A percentile compares a stretch with the other conserved stretches of the same genome.
phyloP scores from a whole-genome alignment of 1,284 basidiomycete species.

The Fomes fomentarius region DNA sequence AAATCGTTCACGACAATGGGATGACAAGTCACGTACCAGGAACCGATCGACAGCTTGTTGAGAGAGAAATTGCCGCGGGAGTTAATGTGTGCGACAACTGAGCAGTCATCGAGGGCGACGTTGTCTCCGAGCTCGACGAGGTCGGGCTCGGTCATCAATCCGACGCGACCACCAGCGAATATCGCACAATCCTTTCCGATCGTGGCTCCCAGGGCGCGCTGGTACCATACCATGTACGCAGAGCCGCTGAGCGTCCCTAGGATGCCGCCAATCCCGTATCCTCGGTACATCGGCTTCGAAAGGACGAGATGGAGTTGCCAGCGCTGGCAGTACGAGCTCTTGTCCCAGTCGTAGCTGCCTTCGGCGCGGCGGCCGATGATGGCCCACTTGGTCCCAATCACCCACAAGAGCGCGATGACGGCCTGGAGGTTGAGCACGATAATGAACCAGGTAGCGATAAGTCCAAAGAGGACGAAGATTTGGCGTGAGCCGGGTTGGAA shows the following conservation, averaged over 20 bases:
- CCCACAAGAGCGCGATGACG: slow-evolving; percentile 39
- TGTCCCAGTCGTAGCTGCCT: slow-evolving; percentile 25
- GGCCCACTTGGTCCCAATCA: slow-evolving; percentile 42
- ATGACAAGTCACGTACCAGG: slow-evolving; percentile 8
- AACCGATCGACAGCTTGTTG: slow-evolving; percentile 18
- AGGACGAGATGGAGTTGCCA: slow-evolving; percentile 27
- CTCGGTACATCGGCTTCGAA: slow-evolving; percentile 22
- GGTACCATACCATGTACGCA: slow-evolving; percentile 23
- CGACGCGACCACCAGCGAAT: slow-evolving; percentile 21
- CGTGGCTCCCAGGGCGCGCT: slow-evolving; percentile 23
- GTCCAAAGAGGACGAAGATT: slow-evolving; percentile 40
- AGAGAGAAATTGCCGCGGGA: slow-evolving; percentile 25
- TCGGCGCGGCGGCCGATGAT: slow-evolving; percentile 38
- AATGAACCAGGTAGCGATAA: slow-evolving; percentile 41
- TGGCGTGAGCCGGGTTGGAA: slow-evolving; percentile 41
- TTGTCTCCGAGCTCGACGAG: slow-evolving; percentile 23
- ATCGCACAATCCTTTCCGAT: slow-evolving; percentile 23
- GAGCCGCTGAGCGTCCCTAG: slow-evolving; percentile 18
- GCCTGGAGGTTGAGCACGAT: slow-evolving; percentile 41
- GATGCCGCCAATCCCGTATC: slow-evolving; percentile 22
- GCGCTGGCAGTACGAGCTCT: slow-evolving; percentile 26
- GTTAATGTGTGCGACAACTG: slow-evolving; percentile 26
- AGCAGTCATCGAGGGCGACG: slow-evolving; percentile 25
- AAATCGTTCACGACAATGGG: neutral
- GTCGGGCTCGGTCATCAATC: slow-evolving; percentile 26